Evolutionary conservation across 768 basidiomycete genomes (phyloP).

Genomic region (Tremella fuciformis): DNA sequence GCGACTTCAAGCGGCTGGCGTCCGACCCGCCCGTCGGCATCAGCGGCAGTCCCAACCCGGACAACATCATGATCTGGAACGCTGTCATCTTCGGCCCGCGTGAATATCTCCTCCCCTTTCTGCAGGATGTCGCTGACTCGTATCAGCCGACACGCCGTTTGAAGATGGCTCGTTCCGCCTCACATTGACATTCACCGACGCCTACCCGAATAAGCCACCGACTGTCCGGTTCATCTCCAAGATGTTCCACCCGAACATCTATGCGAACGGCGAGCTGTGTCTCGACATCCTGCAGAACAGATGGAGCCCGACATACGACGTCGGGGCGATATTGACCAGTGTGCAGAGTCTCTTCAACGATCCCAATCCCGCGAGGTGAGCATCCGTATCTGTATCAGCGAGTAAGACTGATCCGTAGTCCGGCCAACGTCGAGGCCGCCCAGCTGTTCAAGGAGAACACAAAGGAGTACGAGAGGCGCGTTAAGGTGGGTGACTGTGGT

Average conservation of each 20-base stretch:
- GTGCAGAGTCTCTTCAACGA: constrained; percentile 95
- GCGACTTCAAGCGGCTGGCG: constrained; percentile 94
- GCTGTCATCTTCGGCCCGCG: constrained; percentile 99
- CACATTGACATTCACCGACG: constrained; percentile 90
- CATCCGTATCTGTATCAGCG: constrained; percentile 2
- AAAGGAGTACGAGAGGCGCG: constrained; percentile 94
- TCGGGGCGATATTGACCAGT: constrained; percentile 93
- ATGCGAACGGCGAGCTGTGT: constrained; percentile 96
- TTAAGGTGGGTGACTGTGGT: constrained; percentile 58
- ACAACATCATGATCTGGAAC: constrained; percentile 99
- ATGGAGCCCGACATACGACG: constrained; percentile 98
- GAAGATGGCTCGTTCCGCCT: constrained; percentile 99
- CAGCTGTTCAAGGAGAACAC: constrained; percentile 95
- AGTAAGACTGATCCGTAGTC: constrained; percentile 56
- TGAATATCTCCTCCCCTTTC: constrained; percentile 53
- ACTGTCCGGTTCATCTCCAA: constrained; percentile 90
- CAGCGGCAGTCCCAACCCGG: constrained; percentile 92
- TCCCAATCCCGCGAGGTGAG: constrained; percentile 81
- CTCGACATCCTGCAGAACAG: constrained; percentile 97
- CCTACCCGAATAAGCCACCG: constrained; percentile 97
- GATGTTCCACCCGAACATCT: constrained; percentile 99
- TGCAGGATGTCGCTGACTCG: neutral
- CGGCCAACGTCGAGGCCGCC: constrained; percentile 97
- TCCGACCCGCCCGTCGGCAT: constrained; percentile 94
- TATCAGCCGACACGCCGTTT: constrained; percentile 90